Evolutionary conservation across 73 alveolate species (phyloP).

Genomic region (Durusdinium trenchii): DNA sequence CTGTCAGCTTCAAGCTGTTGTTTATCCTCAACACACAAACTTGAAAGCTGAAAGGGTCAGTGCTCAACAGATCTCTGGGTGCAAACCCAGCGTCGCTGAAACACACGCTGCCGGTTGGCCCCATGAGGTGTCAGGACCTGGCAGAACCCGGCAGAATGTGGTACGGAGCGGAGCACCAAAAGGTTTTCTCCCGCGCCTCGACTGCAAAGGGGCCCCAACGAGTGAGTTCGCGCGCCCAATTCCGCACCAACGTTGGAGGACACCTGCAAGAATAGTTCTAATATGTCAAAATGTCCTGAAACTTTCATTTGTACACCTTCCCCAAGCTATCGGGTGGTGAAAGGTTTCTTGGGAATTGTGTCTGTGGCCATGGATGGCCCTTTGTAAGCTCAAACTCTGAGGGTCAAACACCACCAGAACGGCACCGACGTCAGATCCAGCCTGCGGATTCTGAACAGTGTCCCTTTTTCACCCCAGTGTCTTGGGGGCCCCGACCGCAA

Average conservation of each 20-base stretch:
- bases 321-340: neutral
- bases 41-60: neutral
- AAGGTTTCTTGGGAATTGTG: no score
- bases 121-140: constrained; percentile 34
- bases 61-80: neutral
- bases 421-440: neutral
- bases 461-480: neutral
- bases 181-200: neutral
- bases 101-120: constrained; percentile 35
- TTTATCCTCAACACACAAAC: neutral
- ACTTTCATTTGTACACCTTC: neutral
- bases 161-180: neutral
- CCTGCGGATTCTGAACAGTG: neutral
- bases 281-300: neutral
- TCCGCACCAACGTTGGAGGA: constrained; percentile 71
- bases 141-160: neutral
- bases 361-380: neutral
- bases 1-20: no score
- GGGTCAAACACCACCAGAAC: constrained; percentile 32
- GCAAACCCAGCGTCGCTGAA: constrained; percentile 28
- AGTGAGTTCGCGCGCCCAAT: constrained; percentile 78
- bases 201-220: constrained; percentile 87
- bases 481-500: neutral
- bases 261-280: neutral
- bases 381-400: neutral